These are phyloP conservation scores for Penicillium malachiteum DNA, from an alignment of 495 filamentous ascomycete species.

Conservation along the genomic window DNA sequence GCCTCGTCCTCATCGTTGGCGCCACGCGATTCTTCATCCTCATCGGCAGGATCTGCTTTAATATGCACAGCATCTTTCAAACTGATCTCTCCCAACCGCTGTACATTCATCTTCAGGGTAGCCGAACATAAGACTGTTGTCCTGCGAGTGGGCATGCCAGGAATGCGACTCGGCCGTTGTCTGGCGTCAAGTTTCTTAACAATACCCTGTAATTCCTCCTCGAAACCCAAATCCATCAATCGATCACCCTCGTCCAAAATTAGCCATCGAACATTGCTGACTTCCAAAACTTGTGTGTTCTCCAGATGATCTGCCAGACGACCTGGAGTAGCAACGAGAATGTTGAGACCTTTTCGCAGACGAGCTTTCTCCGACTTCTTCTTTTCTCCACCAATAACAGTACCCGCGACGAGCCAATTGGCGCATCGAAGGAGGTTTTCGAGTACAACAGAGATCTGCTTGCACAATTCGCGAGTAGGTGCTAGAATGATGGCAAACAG, in stretches of 20 bases:
- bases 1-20: conserved; percentile 43
- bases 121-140: conserved; percentile 94
- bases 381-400: conserved; percentile 93
- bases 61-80: conserved; percentile 90
- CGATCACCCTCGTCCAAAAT: conserved; percentile 94
- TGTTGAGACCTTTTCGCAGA: conserved; percentile 88
- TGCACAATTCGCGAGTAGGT: conserved; percentile 88
- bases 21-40: conserved; percentile 35
- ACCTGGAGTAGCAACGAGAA: conserved; percentile 91
- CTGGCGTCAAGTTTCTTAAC: conserved; percentile 66
- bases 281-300: conserved; percentile 83
- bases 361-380: conserved; percentile 96
- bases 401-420: conserved; percentile 86
- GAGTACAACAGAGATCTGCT: conserved; percentile 84
- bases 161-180: conserved; percentile 44
- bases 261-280: conserved; percentile 88
- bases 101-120: conserved; percentile 95
- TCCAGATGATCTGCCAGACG: conserved; percentile 86
- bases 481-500: conserved; percentile 90
- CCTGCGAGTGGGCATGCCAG: conserved; percentile 67
- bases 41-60: conserved; percentile 57
- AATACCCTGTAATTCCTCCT: conserved; percentile 80
- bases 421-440: conserved; percentile 79
- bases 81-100: conserved; percentile 88
- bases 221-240: conserved; percentile 95